These are phyloP conservation scores for Mangifera indica DNA, from an alignment of 345 rosid genomes.

Conservation along the genomic window DNA sequence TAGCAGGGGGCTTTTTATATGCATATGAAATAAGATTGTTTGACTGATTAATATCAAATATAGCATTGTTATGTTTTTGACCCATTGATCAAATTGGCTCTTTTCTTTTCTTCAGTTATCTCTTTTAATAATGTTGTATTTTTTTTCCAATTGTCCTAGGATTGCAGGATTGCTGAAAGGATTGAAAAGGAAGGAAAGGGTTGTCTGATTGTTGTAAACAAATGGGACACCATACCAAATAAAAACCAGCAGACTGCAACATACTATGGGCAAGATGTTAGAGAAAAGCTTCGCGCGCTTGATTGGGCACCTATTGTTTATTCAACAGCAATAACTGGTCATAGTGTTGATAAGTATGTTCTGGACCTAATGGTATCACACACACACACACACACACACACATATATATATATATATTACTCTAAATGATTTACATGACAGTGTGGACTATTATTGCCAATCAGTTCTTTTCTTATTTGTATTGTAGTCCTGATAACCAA, in stretches of 20 bases:
- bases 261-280: slow-evolving; percentile 81
- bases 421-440: background rate
- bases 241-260: slow-evolving; percentile 78
- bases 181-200: slow-evolving; percentile 95
- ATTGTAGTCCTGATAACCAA: background rate
- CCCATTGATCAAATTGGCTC: background rate
- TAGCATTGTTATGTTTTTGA: slow-evolving; percentile 2
- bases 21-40: background rate
- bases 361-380: slow-evolving; percentile 5
- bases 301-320: slow-evolving; percentile 95
- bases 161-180: slow-evolving; percentile 85
- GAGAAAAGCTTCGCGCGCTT: slow-evolving; percentile 86
- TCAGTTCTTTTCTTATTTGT: background rate
- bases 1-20: background rate
- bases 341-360: slow-evolving; percentile 80
- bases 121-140: slow-evolving; percentile 7
- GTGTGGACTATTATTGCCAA: background rate
- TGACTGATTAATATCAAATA: slow-evolving; percentile 6
- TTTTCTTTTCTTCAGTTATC: background rate
- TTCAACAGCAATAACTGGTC: slow-evolving; percentile 85
- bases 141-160: slow-evolving; percentile 43
- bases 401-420: too few relatives aligned
- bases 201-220: slow-evolving; percentile 92
- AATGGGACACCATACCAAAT: slow-evolving; percentile 96
- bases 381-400: too few relatives aligned